Evolutionary conservation across 345 rosid genomes (phyloP), one percentile per base, ranked within the genome.

Genomic region (Lepidium africanum): DNA sequence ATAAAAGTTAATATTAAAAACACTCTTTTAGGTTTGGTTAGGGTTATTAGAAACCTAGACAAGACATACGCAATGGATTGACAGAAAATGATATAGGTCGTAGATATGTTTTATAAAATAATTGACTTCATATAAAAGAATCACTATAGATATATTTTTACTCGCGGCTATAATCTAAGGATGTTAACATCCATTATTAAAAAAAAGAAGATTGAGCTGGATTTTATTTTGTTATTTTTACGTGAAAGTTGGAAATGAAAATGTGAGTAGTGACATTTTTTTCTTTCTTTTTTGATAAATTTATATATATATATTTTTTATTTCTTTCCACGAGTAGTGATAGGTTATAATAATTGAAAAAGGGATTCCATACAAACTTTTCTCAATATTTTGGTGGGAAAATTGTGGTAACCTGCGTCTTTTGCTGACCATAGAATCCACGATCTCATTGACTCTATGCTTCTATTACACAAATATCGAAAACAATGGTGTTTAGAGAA

Each of bases 401-500:
- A 68, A 53, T 64, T 75, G 69, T 39, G 78, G 65, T 41, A 46
- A 75, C 37, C 65, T 39, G 74, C 74, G 53, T 47, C 70, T 69
- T 69, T 75, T 75, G 74, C 74, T 75, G 78, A 75, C 78, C 43
- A 39, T 62, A 41, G 60, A 75, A 75, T 68, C 78, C 70, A 75
- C 78, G 33, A 39, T 75, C 64, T 17, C 54, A 55, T 69, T 75
- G 78, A 75, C 78, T 68, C 51, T 35, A 62, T 54, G 63, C 63
- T 36, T 59, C 43, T 55, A 12, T 19, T 8, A n/a, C 14, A 49
- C 32, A 27, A 30, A 30, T 30, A 30, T 30, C 33, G 33, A 42
- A 23, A 35, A 36, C 58, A 69, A 59, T 42, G 56, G 30, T 51
- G 37, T 43, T 65, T 49, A 40, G 42, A 75, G 52, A 61, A 61